Evolutionary conservation across 306 rosid genomes (phyloP).

Genomic region (Ceratonia siliqua): DNA sequence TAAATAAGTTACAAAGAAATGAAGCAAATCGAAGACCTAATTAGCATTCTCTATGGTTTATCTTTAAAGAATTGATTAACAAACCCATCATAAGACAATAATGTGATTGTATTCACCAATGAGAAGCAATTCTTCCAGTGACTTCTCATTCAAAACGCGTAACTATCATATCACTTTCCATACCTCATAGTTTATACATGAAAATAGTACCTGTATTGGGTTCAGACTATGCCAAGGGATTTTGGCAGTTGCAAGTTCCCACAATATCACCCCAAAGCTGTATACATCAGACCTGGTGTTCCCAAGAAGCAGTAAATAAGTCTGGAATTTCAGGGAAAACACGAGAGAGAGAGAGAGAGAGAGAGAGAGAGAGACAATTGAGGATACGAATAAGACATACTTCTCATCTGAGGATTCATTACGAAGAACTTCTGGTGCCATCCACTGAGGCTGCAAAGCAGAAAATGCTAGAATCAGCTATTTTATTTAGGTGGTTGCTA

Average conservation of each 20-base stretch:
- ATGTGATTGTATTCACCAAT: constrained; percentile 1
- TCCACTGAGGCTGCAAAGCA: constrained; percentile 93
- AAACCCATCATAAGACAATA: background rate
- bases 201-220: constrained; percentile 91
- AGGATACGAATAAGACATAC: constrained; percentile 50
- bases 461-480: constrained; percentile 33
- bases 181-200: too few relatives aligned
- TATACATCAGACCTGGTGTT: constrained; percentile 89
- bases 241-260: constrained; percentile 98
- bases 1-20: background rate
- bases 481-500: too few relatives aligned
- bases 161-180: constrained; percentile 1
- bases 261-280: constrained; percentile 94
- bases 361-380: background rate
- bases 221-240: constrained; percentile 98
- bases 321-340: constrained; percentile 16
- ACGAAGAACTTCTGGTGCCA: constrained; percentile 99
- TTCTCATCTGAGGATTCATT: constrained; percentile 96
- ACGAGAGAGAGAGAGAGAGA: background rate
- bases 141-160: constrained; percentile 17
- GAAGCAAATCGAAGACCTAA: constrained; percentile 1
- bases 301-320: constrained; percentile 34
- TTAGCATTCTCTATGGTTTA: background rate
- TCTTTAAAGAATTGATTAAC: constrained; percentile 16
- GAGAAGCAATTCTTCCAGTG: background rate